Conservation (phyloP, 176 grass and related monocot genomes). For the Secale cereale region DNA sequence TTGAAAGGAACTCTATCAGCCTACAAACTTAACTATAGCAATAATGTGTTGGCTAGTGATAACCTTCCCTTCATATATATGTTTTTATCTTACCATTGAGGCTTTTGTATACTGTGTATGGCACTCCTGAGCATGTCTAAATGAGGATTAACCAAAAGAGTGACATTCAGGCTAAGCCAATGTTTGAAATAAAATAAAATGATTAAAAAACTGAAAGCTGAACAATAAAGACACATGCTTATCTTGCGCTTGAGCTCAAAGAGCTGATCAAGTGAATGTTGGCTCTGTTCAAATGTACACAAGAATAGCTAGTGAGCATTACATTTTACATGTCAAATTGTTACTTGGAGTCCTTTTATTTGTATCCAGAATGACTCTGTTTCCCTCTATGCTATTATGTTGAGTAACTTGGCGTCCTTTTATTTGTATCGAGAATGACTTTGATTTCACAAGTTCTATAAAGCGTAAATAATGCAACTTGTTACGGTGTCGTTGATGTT, state of each 20-base stretch:
- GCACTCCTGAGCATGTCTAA: background rate
- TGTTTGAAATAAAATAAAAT: background rate
- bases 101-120: background rate
- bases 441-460: no score
- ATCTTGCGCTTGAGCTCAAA: slow-evolving; percentile 85
- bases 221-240: background rate
- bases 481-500: no score
- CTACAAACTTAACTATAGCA: no score
- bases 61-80: background rate
- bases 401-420: no score
- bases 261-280: slow-evolving; percentile 64
- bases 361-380: no score
- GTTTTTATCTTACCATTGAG: background rate
- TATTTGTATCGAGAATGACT: no score
- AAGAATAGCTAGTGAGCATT: background rate
- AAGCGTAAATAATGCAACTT: no score
- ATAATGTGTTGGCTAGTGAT: background rate
- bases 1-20: no score
- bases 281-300: slow-evolving; percentile 46
- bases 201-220: background rate
- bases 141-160: background rate
- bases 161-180: background rate
- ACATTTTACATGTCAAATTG: background rate
- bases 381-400: no score
- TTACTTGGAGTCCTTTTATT: no score